These are phyloP conservation scores for Dissophora globulifera DNA, from an alignment of 192 early-diverging fungal species.

Conservation along the genomic window DNA sequence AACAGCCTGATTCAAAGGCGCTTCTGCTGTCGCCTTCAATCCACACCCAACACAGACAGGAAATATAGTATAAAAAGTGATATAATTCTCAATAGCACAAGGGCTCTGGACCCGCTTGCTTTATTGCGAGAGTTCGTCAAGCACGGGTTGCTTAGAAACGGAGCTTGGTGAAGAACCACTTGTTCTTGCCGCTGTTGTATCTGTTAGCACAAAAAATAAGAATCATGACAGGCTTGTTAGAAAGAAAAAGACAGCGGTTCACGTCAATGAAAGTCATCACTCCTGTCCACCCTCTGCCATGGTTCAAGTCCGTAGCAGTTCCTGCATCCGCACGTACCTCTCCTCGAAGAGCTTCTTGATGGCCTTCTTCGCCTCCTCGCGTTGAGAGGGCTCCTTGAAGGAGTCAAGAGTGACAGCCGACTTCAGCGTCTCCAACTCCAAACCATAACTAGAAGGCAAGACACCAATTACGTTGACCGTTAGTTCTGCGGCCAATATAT, in stretches of 20 bases:
- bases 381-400: conserved; percentile 96
- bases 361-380: conserved; percentile 89
- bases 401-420: conserved; percentile 83
- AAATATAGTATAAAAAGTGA: too few relatives aligned
- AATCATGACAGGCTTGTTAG: background rate
- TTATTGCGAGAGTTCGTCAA: conserved; percentile 9
- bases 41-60: too few relatives aligned
- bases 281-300: background rate
- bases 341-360: conserved; percentile 98
- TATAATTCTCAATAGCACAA: too few relatives aligned
- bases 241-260: background rate
- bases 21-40: too few relatives aligned
- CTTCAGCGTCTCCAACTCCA: conserved; percentile 96
- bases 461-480: too few relatives aligned
- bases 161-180: conserved; percentile 99
- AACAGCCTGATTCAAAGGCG: too few relatives aligned
- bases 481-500: too few relatives aligned
- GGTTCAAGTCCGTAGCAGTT: too few relatives aligned
- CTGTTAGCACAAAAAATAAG: conserved; percentile 29
- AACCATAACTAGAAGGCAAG: conserved; percentile 81
- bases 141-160: conserved; percentile 73
- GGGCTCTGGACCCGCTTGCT: too few relatives aligned
- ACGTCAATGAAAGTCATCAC: too few relatives aligned
- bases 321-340: too few relatives aligned
- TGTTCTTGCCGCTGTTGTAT: conserved; percentile 99